These are phyloP conservation scores for Ceratocystis ficicola DNA, from an alignment of 2,329 filamentous ascomycete genomes.

Conservation along the genomic window DNA sequence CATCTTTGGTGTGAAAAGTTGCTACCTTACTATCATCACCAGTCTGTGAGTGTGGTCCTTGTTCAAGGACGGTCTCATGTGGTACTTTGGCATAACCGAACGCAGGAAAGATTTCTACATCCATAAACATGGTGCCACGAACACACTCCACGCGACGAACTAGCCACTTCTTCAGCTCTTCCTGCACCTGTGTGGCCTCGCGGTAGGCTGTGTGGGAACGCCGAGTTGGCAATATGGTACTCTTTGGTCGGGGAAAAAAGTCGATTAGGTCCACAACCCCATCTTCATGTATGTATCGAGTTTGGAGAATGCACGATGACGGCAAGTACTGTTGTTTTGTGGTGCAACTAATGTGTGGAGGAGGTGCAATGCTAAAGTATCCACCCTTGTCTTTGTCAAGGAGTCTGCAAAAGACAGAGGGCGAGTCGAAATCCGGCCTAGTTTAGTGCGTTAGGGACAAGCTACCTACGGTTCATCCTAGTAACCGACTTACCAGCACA, in stretches of 20 bases:
- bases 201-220: conserved; percentile 41
- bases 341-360: conserved; percentile 41
- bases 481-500: conserved; percentile 51
- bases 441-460: neutral
- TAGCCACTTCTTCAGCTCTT: conserved; percentile 58
- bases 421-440: conserved; percentile 68
- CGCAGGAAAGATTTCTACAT: conserved; percentile 60
- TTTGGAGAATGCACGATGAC: conserved; percentile 62
- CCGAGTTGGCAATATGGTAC: conserved; percentile 40
- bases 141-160: conserved; percentile 62
- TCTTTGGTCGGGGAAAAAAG: conserved; percentile 61
- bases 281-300: conserved; percentile 63
- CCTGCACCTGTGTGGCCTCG: conserved; percentile 42
- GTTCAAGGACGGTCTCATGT: conserved; percentile 47
- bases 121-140: conserved; percentile 49
- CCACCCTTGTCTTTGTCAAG: conserved; percentile 65
- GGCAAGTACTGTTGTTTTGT: conserved; percentile 70
- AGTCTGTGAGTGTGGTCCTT: conserved; percentile 33
- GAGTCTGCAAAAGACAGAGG: conserved; percentile 61
- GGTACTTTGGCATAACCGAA: conserved; percentile 56
- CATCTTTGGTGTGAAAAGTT: conserved; percentile 46
- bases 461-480: neutral
- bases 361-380: conserved; percentile 55
- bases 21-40: conserved; percentile 44
- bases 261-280: conserved; percentile 62